phyloP scores from a whole-genome alignment of 192 early-diverging fungal genomes.

The Coemansia sp. region DNA sequence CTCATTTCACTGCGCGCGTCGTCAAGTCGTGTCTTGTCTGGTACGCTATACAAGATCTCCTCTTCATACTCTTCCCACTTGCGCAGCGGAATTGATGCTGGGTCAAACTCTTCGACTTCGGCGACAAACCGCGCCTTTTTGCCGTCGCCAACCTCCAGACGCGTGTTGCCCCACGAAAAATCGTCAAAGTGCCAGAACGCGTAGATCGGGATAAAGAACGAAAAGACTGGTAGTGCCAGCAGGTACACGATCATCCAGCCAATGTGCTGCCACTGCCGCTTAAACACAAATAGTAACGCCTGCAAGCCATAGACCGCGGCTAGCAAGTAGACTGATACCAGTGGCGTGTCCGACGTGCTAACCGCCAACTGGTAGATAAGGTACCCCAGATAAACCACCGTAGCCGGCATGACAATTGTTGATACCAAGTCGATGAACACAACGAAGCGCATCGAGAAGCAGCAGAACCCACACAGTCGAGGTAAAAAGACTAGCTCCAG shows the following conservation, averaged over 20 bases:
- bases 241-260: constrained; percentile 99
- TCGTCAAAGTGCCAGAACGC: constrained; percentile 99
- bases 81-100: constrained; percentile 73
- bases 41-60: constrained; percentile 48
- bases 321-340: constrained; percentile 84
- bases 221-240: constrained; percentile 89
- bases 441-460: constrained; percentile 98
- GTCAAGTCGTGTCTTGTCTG: constrained; percentile 37
- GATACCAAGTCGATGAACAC: constrained; percentile 95
- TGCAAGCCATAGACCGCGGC: constrained; percentile 90
- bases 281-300: constrained; percentile 85
- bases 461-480: constrained; percentile 96
- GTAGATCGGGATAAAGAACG: constrained; percentile 87
- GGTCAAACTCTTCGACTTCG: constrained; percentile 77
- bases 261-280: constrained; percentile 92
- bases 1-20: constrained; percentile 55
- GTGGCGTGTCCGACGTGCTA: constrained; percentile 65
- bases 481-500: constrained; percentile 91
- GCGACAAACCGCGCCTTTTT: constrained; percentile 62
- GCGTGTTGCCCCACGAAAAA: constrained; percentile 99
- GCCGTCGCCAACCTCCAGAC: constrained; percentile 86
- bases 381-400: constrained; percentile 88
- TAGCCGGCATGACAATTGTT: constrained; percentile 93
- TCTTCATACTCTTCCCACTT: constrained; percentile 85
- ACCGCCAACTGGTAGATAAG: constrained; percentile 70